A percentile compares a stretch with the other conserved stretches of the same genome.
Conservation (phyloP, 2,329 filamentous ascomycete genomes). For the Cladosporium cucumerinum region DNA sequence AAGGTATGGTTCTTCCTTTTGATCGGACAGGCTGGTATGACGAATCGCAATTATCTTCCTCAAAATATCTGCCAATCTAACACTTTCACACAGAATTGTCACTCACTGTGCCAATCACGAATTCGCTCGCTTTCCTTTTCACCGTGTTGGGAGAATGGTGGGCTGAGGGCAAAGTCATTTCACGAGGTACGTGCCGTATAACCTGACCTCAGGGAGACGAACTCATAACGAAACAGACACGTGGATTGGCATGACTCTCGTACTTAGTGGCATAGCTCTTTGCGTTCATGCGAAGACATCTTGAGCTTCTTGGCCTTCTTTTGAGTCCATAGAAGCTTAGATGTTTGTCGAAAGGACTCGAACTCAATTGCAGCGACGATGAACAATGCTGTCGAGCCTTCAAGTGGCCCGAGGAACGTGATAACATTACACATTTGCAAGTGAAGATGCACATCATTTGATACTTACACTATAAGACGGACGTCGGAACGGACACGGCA, state of each 20-base stretch:
- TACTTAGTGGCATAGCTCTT: slow-evolving; percentile 74
- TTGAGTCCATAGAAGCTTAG: background rate
- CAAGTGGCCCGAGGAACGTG: background rate
- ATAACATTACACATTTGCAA: background rate
- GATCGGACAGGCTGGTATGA: slow-evolving; percentile 83
- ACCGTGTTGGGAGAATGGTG: slow-evolving; percentile 94
- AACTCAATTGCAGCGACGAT: background rate
- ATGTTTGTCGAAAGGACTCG: background rate
- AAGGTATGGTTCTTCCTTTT: slow-evolving; percentile 90
- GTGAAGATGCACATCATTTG: background rate
- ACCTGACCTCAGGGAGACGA: background rate
- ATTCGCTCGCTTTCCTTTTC: slow-evolving; percentile 92
- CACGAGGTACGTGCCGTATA: slow-evolving; percentile 57
- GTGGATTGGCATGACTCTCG: slow-evolving; percentile 75
- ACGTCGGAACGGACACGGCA: background rate
- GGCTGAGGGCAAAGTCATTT: slow-evolving; percentile 87
- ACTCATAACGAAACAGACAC: slow-evolving; percentile 57
- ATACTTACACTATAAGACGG: background rate
- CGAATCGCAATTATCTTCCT: background rate
- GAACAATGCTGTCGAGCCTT: background rate
- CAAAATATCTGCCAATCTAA: background rate
- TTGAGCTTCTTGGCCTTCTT: slow-evolving; percentile 13
- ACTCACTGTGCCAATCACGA: slow-evolving; percentile 81
- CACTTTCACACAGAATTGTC: slow-evolving; percentile 65
- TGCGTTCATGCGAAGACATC: slow-evolving; percentile 64